phyloP scores from a whole-genome alignment of 1,284 basidiomycete species.

The Polyporus tsugae region DNA sequence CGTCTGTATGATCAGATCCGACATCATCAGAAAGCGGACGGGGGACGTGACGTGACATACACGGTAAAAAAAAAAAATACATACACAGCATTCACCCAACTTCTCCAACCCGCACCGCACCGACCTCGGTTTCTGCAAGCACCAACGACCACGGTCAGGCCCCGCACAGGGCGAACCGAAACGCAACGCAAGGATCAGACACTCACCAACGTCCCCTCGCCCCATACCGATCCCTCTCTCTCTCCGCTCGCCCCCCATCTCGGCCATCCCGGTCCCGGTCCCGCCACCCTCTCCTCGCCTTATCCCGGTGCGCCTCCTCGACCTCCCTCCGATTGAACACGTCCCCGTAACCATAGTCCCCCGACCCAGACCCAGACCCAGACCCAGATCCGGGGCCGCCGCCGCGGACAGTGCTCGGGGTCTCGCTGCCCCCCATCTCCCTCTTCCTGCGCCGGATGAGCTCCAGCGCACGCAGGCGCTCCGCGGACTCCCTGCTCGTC shows the following conservation, averaged over 20 bases:
- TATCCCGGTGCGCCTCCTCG: constrained; percentile 61
- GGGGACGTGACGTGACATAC: neutral
- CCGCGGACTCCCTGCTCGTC: constrained; percentile 72
- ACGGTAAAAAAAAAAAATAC: neutral
- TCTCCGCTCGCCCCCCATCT: neutral
- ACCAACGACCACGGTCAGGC: neutral
- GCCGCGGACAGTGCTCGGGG: constrained; percentile 73
- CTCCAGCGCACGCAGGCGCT: constrained; percentile 74
- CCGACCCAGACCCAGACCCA: constrained; percentile 51
- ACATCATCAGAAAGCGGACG: neutral
- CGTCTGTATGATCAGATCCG: no score
- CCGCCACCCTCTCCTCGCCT: constrained; percentile 33
- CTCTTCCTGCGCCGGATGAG: constrained; percentile 70
- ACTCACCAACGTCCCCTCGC: constrained; percentile 5
- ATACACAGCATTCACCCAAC: neutral
- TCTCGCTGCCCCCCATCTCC: constrained; percentile 68
- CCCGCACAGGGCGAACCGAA: neutral
- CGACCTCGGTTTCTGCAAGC: neutral
- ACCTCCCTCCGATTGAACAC: constrained; percentile 76
- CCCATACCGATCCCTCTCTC: neutral
- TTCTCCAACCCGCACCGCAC: neutral
- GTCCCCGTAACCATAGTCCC: constrained; percentile 70
- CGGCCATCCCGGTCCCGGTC: constrained; percentile 7
- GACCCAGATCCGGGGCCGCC: no score
- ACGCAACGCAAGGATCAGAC: neutral